Evolutionary conservation across 2,329 filamentous ascomycete genomes (phyloP).

Genomic region (Mariannaea sp.): DNA sequence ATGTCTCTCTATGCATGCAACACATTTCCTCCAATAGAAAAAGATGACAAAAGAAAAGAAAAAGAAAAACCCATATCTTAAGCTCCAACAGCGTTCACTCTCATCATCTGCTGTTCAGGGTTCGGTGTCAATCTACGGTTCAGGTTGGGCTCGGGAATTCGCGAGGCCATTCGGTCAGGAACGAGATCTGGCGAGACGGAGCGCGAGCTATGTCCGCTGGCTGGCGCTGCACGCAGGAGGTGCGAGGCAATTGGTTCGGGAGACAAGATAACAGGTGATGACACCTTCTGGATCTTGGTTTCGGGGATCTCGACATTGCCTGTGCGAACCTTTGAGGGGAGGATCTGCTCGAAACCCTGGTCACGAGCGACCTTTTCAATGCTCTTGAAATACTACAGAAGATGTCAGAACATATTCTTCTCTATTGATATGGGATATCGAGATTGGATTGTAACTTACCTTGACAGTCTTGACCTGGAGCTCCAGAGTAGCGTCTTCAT

Average conservation of each 20-base stretch:
- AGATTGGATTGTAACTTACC: slow-evolving; percentile 44
- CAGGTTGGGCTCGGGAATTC: slow-evolving; percentile 56
- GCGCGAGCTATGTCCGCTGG: slow-evolving; percentile 59
- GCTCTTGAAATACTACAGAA: slow-evolving; percentile 67
- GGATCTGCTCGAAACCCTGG: slow-evolving; percentile 62
- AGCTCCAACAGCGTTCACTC: slow-evolving; percentile 33
- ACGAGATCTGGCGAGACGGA: slow-evolving; percentile 63
- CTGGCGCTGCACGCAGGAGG: slow-evolving; percentile 59
- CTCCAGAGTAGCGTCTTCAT: slow-evolving; percentile 78
- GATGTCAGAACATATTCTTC: slow-evolving; percentile 14
- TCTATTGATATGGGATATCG: neutral
- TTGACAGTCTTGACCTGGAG: slow-evolving; percentile 75
- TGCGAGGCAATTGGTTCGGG: slow-evolving; percentile 62
- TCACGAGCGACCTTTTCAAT: slow-evolving; percentile 67
- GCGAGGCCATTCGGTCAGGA: slow-evolving; percentile 66
- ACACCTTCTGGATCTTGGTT: slow-evolving; percentile 50
- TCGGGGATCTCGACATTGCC: slow-evolving; percentile 49
- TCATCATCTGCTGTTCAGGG: slow-evolving; percentile 50
- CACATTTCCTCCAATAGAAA: neutral
- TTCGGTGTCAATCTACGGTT: slow-evolving; percentile 53
- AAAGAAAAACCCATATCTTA: neutral
- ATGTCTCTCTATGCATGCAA: slow-evolving; percentile 3
- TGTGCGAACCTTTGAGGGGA: slow-evolving; percentile 61
- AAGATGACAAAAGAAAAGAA: neutral
- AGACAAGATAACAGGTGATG: slow-evolving; percentile 52